A percentile compares a stretch with the other conserved stretches of the same genome.
These are phyloP conservation scores for Fusarium camptoceras DNA, from an alignment of 2,329 filamentous ascomycete species.

Conservation along the genomic window DNA sequence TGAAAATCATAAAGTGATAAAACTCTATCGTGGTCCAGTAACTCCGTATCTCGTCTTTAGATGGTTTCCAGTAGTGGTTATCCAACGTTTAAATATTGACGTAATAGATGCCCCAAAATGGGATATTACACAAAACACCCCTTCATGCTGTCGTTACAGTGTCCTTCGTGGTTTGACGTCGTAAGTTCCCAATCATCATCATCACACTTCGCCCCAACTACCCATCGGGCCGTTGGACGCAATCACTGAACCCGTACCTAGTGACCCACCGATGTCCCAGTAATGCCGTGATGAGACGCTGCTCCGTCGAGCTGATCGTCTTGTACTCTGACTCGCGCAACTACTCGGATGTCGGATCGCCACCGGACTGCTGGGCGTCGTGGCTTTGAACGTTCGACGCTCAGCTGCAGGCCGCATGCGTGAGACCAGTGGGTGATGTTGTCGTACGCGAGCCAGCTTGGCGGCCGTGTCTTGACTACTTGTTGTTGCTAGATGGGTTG, in stretches of 20 bases:
- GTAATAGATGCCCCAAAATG: constrained; percentile 9
- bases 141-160: constrained; percentile 25
- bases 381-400: constrained; percentile 68
- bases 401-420: constrained; percentile 60
- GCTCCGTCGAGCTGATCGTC: constrained; percentile 74
- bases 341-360: constrained; percentile 68
- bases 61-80: constrained; percentile 23
- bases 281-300: constrained; percentile 84
- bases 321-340: constrained; percentile 89
- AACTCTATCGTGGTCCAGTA: constrained; percentile 30
- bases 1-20: constrained; percentile 9
- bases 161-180: constrained; percentile 12
- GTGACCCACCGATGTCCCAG: constrained; percentile 88
- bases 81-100: constrained; percentile 32
- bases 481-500: constrained; percentile 61
- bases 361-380: constrained; percentile 61
- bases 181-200: constrained; percentile 15
- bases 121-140: constrained; percentile 20
- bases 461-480: constrained; percentile 75
- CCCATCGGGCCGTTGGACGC: constrained; percentile 76
- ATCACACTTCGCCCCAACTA: constrained; percentile 80
- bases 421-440: constrained; percentile 88
- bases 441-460: constrained; percentile 84
- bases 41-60: constrained; percentile 34
- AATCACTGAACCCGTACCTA: constrained; percentile 80